Evolutionary conservation across 257 asterid species (phyloP).

Genomic region (Solanum paucissectum): DNA sequence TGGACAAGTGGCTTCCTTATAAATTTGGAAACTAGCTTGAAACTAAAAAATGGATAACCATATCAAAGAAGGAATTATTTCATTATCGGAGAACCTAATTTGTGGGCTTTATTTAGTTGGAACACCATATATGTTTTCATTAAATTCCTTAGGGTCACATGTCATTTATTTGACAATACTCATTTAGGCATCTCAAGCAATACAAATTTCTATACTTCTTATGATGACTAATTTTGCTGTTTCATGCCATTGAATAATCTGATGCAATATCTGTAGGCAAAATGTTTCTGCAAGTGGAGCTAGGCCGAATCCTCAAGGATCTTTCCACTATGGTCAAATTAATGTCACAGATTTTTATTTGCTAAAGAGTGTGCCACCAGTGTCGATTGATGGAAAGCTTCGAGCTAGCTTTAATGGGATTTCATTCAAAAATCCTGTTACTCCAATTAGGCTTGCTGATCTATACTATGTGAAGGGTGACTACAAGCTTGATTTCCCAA

Average conservation of each 20-base stretch:
- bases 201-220: not conserved
- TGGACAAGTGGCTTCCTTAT: not conserved
- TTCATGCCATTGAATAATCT: not conserved
- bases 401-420: slow-evolving; percentile 71
- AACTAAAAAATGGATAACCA: not conserved
- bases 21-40: not conserved
- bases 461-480: slow-evolving; percentile 50
- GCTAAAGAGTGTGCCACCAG: slow-evolving; percentile 45
- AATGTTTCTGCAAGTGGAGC: slow-evolving; percentile 92
- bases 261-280: slow-evolving; percentile 45
- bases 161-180: not conserved
- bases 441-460: slow-evolving; percentile 85
- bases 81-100: not conserved
- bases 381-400: slow-evolving; percentile 46
- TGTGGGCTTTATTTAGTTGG: not conserved
- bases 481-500: slow-evolving; percentile 91
- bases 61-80: not conserved
- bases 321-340: slow-evolving; percentile 78
- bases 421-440: slow-evolving; percentile 63
- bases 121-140: not conserved
- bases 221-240: not conserved
- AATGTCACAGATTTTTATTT: slow-evolving; percentile 63
- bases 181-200: not conserved
- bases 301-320: slow-evolving; percentile 98
- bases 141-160: not conserved